A percentile compares a stretch with the other conserved stretches of the same genome.
phyloP scores from a whole-genome alignment of 306 rosid genomes.

The Lathyrus sativus region DNA sequence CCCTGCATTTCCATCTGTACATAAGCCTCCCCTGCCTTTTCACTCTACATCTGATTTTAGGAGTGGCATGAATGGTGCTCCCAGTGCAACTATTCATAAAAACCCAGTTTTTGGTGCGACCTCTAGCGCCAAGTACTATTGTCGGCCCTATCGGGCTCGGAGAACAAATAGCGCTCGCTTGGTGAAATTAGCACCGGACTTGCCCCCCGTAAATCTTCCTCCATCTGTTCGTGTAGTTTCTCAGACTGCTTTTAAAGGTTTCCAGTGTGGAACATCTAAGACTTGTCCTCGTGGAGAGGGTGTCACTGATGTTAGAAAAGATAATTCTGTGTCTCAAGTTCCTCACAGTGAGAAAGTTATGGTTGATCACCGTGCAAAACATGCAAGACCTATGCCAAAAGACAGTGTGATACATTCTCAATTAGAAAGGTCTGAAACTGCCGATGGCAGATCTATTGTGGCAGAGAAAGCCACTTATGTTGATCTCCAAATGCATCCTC shows the following conservation, averaged over 20 bases:
- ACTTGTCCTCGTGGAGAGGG: slow-evolving; percentile 52
- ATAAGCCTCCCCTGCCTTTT: slow-evolving; percentile 51
- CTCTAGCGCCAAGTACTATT: slow-evolving; percentile 49
- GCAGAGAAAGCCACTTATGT: slow-evolving; percentile 54
- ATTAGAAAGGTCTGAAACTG: slow-evolving; percentile 47
- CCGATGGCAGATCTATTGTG: slow-evolving; percentile 47
- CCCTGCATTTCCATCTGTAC: slow-evolving; percentile 41
- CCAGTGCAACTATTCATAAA: slow-evolving; percentile 42
- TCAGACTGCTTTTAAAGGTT: slow-evolving; percentile 69
- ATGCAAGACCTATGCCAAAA: slow-evolving; percentile 37
- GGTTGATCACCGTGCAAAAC: slow-evolving; percentile 33
- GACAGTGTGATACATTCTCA: slow-evolving; percentile 41
- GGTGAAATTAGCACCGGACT: slow-evolving; percentile 85
- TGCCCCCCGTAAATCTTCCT: slow-evolving; percentile 96
- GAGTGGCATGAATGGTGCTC: slow-evolving; percentile 44
- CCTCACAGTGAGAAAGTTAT: slow-evolving; percentile 48
- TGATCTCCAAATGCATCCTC: slow-evolving; percentile 93
- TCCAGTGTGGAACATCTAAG: slow-evolving; percentile 52
- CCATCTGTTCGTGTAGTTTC: slow-evolving; percentile 86
- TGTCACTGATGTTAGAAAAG: slow-evolving; percentile 43
- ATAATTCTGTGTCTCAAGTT: slow-evolving; percentile 45
- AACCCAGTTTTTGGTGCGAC: slow-evolving; percentile 44
- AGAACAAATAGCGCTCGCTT: slow-evolving; percentile 51
- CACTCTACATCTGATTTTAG: slow-evolving; percentile 43
- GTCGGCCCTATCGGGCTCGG: slow-evolving; percentile 62